Conservation (phyloP, 495 filamentous ascomycete genomes). For the Saxispiralis lemnorum region DNA sequence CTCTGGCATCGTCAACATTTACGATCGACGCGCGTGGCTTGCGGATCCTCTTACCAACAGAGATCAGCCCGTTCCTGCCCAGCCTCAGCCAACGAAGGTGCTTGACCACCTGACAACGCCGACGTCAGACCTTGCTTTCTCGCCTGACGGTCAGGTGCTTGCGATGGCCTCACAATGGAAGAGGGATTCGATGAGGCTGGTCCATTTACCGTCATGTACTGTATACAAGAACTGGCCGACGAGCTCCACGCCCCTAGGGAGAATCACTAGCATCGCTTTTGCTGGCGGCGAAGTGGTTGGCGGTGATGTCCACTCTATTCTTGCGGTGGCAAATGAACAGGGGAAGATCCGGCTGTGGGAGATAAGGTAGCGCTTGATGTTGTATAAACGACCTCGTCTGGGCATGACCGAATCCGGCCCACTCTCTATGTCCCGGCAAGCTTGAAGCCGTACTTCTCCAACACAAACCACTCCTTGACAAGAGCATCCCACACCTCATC, state of each 20-base stretch:
- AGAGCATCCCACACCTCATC: slow-evolving; percentile 35
- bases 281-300: slow-evolving; percentile 13
- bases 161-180: slow-evolving; percentile 71
- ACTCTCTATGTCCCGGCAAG: slow-evolving; percentile 6
- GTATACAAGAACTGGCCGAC: slow-evolving; percentile 97
- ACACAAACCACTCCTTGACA: slow-evolving; percentile 38
- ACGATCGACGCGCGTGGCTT: slow-evolving; percentile 57
- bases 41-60: slow-evolving; percentile 17
- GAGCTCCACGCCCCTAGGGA: slow-evolving; percentile 66
- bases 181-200: slow-evolving; percentile 70
- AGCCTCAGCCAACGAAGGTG: slow-evolving; percentile 49
- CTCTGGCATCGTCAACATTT: slow-evolving; percentile 79
- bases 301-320: slow-evolving; percentile 40
- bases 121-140: slow-evolving; percentile 57
- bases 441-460: slow-evolving; percentile 6
- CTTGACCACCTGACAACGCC: slow-evolving; percentile 80
- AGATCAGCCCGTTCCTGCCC: slow-evolving; percentile 30
- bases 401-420: no score
- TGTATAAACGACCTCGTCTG: not conserved
- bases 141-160: slow-evolving; percentile 74
- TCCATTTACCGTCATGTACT: slow-evolving; percentile 79
- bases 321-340: slow-evolving; percentile 73
- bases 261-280: slow-evolving; percentile 65
- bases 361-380: slow-evolving; percentile 27
- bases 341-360: slow-evolving; percentile 81